Base-by-base conservation (phyloP, 2,329 filamentous ascomycete genomes). In the Pseudogymnoascus pannorum region DNA sequence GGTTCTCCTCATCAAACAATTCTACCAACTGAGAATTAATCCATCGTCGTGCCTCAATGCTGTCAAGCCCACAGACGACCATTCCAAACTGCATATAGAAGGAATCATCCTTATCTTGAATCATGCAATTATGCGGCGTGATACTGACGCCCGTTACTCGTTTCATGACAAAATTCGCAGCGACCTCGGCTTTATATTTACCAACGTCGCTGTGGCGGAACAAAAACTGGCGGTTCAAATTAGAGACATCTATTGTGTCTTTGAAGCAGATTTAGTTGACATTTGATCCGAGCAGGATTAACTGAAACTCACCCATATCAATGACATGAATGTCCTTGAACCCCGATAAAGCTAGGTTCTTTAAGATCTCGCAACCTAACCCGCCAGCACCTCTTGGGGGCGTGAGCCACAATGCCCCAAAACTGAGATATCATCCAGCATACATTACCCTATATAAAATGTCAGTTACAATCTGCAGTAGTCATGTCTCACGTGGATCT, bases 271-370 rank as follows among this genome's bases (percentile, higher is more conserved):
- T 38, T 67, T 64, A 67, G 61, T 42, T 24, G 7, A 31, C 16
- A 11, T 9, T 26, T 31, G 5, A 18, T 38, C 9, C 7, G 11
- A 26, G 42, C n/a, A 9, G 18, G 57, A 36, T 29, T 38, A 20
- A 38, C 20, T 33, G 38, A 14, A n/a, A 72, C 80, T 62, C 76
- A 88, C 89, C 91, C 94, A 99, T 99, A 76, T 99, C 94, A 69
- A 99, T 97, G 63, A 99, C 94, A 78, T 99, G 92, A 67, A 99
- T 97, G 70, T 96, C 86, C 75, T 89, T 95, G 79, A 99, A 99
- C 26, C 92, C 92, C 1, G 93, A 97, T 59, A 99, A 82, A 42
- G 94, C 94, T 33, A 99, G 82, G 71, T 99, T 91, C 79, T 99
- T 99, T 59, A 99, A 79, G 48, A 99, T 96, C 73, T 99, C 94